Evolutionary conservation across 2,329 filamentous ascomycete species (phyloP), one percentile per base, ranked within the genome.

Genomic region (Cladobotryum protrusum): DNA sequence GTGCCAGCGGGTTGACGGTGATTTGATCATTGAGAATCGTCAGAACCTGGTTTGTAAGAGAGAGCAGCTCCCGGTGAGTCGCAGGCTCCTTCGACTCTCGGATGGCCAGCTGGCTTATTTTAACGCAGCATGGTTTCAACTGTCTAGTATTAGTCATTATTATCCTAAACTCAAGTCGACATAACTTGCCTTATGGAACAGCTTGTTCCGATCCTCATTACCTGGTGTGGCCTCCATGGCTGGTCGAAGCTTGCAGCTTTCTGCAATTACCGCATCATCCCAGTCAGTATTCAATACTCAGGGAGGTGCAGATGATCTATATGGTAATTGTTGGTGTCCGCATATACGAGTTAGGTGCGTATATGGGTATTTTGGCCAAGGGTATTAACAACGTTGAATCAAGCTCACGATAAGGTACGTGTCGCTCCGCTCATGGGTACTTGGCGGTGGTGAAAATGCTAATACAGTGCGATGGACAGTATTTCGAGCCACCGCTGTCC

Each of bases 61-160:
- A 62, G 20, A 71, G 63, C 42, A 85, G 65, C 48, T 74, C 67
- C 48, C 68, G 73, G 4, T 70, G 64, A 39, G 64, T 66, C 17
- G 65, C 63, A 24, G 68, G 61, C 44, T 69, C 72, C 46, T 74
- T 69, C 14, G 70, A 58, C 35, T 77, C 67, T 47, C 72, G 72
- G 18, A 83, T 71, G 2, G 77, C 74, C 47, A 82, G 65, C 60
- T 81, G 73, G 66, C 78, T 83, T 54, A 85, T 76, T 50, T 75
- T 71, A 49, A 85, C 71, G 57, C 82, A 85, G 56, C 69, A 74
- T 62, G 81, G 80, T 65, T 84, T 84, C 52, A 85, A 75, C 82
- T 85, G 39, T 20, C 15, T 3, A 14, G n/a, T 3, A 45, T 59
- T 42, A 57, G 55, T n/a, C 3, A 7, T 24, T 13, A 18, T 3